Evolutionary conservation across 2,329 filamentous ascomycete genomes (phyloP).

Genomic region (Trichoderma sp.): DNA sequence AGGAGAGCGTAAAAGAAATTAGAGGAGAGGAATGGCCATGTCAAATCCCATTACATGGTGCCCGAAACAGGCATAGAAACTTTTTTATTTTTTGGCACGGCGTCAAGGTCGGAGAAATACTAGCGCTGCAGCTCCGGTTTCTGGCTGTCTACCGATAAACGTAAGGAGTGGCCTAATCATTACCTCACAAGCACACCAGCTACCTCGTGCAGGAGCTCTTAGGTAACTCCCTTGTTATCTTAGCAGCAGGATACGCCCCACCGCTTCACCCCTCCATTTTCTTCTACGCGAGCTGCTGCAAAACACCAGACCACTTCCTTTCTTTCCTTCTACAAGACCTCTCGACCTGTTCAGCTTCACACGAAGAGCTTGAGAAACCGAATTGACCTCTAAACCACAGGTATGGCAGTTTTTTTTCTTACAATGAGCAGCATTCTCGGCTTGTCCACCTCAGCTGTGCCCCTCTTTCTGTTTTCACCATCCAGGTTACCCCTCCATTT

Average conservation of each 20-base stretch:
- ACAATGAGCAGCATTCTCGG: neutral
- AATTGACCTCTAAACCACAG: slow-evolving; percentile 19
- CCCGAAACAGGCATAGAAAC: slow-evolving; percentile 12
- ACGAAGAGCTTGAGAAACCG: slow-evolving; percentile 19
- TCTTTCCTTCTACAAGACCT: slow-evolving; percentile 6
- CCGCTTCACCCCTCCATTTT: slow-evolving; percentile 24
- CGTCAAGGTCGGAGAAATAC: slow-evolving; percentile 16
- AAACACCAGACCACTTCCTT: slow-evolving; percentile 22
- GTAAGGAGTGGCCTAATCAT: slow-evolving; percentile 20
- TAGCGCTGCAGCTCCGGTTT: neutral
- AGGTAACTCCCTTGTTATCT: slow-evolving; percentile 16
- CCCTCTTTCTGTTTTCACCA: slow-evolving; percentile 25
- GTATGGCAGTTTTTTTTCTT: slow-evolving; percentile 21
- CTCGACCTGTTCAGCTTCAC: slow-evolving; percentile 5
- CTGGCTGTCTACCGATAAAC: slow-evolving; percentile 17
- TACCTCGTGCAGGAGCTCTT: slow-evolving; percentile 8
- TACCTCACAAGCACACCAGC: slow-evolving; percentile 21
- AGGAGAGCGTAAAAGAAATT: slow-evolving; percentile 4
- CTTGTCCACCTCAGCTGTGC: neutral
- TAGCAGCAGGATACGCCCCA: slow-evolving; percentile 17
- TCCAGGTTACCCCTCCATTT: slow-evolving; percentile 27
- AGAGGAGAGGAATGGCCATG: slow-evolving; percentile 2
- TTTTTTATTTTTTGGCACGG: neutral
- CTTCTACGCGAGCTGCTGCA: neutral
- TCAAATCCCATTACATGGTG: neutral